Percentiles rank a stretch among this genome's conserved stretches.
Conservation (phyloP, 371 early-diverging fungal genomes). For the Capillidium heterosporum region DNA sequence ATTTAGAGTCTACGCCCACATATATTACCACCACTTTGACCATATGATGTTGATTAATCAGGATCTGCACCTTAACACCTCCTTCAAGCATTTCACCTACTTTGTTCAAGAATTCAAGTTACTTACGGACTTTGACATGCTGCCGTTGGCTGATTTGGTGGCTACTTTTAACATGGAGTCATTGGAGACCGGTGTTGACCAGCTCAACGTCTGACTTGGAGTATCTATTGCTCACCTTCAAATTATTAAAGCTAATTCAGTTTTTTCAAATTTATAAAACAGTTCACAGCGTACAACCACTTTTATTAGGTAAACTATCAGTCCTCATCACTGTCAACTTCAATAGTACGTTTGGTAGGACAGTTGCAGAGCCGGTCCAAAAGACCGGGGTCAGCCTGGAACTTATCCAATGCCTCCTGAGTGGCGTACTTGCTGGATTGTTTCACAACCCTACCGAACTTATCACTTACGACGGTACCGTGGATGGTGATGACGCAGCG, state of each 20-base stretch:
- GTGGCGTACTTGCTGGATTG: conserved; percentile 29
- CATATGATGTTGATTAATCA: conserved; percentile 44
- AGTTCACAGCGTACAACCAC: too few relatives aligned
- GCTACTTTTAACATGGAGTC: conserved; percentile 6
- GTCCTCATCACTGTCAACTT: too few relatives aligned
- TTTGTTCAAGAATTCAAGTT: conserved; percentile 66
- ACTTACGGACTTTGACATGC: conserved; percentile 40
- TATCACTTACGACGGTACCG: conserved; percentile 18
- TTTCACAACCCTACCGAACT: conserved; percentile 23
- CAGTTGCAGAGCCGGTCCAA: conserved; percentile 8
- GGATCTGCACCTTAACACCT: conserved; percentile 69
- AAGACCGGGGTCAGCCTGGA: conserved; percentile 2
- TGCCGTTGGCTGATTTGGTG: conserved; percentile 41
- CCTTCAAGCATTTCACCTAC: conserved; percentile 71
- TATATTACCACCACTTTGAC: conserved; percentile 65
- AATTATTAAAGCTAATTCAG: too few relatives aligned
- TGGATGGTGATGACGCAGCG: conserved; percentile 29
- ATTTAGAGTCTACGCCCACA: conserved; percentile 72
- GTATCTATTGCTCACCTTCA: too few relatives aligned
- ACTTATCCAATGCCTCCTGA: conserved; percentile 7
- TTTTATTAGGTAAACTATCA: too few relatives aligned
- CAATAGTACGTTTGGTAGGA: neutral
- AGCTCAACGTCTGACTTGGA: too few relatives aligned
- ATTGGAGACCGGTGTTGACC: too few relatives aligned
- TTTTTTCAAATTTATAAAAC: too few relatives aligned